Conservation (phyloP, 305 asterid species). For the Fraxinus dipetala region DNA sequence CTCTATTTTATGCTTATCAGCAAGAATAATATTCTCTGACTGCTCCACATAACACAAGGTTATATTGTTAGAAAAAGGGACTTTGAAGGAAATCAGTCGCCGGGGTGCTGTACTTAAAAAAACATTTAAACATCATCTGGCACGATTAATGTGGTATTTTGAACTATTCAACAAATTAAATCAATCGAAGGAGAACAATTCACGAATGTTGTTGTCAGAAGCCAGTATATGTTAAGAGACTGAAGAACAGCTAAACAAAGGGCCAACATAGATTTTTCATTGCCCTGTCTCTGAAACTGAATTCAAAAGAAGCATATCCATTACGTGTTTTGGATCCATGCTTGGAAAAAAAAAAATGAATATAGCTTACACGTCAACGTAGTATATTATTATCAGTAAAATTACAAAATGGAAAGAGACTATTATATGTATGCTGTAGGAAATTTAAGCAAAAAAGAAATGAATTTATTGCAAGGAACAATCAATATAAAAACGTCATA, state of each 20-base stretch:
- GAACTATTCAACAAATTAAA: slow-evolving; percentile 1
- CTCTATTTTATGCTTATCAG: slow-evolving; percentile 73
- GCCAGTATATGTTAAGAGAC: slow-evolving; percentile 1
- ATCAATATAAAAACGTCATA: background rate
- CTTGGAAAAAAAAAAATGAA: background rate
- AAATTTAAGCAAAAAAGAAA: background rate
- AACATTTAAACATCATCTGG: slow-evolving; percentile 1
- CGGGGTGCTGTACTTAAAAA: background rate
- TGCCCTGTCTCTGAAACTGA: background rate
- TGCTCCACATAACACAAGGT: slow-evolving; percentile 40
- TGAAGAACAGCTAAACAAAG: background rate
- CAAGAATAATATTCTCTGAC: slow-evolving; percentile 76
- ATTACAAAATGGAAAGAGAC: background rate
- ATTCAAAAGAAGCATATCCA: background rate
- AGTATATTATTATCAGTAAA: background rate
- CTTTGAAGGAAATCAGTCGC: slow-evolving; percentile 13
- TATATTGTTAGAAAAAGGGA: slow-evolving; percentile 24
- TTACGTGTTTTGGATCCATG: background rate
- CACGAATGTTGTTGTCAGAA: slow-evolving; percentile 10
- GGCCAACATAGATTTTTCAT: background rate
- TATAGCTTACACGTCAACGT: background rate
- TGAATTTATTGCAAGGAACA: background rate
- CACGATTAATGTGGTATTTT: background rate
- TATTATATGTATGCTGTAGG: background rate
- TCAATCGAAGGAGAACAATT: slow-evolving; percentile 9